Percentiles rank a stretch among this genome's conserved stretches.
These are phyloP conservation scores for Stellera chamaejasme DNA, from an alignment of 345 rosid species.

Conservation along the genomic window DNA sequence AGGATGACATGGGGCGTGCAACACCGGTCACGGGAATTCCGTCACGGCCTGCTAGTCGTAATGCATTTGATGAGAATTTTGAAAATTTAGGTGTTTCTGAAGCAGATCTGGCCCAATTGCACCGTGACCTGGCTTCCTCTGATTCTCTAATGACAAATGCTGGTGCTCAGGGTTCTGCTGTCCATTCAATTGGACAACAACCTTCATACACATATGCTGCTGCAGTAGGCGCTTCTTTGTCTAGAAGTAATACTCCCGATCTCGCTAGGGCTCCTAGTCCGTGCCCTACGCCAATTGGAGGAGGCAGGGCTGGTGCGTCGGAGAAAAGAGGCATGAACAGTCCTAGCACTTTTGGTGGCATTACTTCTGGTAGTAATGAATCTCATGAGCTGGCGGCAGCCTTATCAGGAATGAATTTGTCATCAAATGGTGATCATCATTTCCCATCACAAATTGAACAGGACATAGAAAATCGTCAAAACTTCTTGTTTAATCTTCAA, in stretches of 20 bases:
- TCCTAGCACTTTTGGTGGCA: conserved; percentile 47
- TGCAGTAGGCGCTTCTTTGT: conserved; percentile 68
- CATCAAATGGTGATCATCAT: conserved; percentile 36
- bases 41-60: conserved; percentile 78
- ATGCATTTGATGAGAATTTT: conserved; percentile 56
- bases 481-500: conserved; percentile 43
- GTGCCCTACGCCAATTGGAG: conserved; percentile 75
- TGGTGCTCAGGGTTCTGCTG: conserved; percentile 42
- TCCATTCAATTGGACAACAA: conserved; percentile 38
- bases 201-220: conserved; percentile 72
- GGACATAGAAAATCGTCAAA: conserved; percentile 38
- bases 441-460: conserved; percentile 26
- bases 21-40: conserved; percentile 29
- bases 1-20: conserved; percentile 58
- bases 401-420: conserved; percentile 61
- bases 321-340: conserved; percentile 52
- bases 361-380: conserved; percentile 41
- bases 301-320: conserved; percentile 42
- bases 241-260: conserved; percentile 87
- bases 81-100: conserved; percentile 32
- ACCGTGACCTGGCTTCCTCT: conserved; percentile 28
- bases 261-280: conserved; percentile 88
- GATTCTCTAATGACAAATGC: conserved; percentile 27
- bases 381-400: conserved; percentile 55
- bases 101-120: conserved; percentile 42